Percentiles rank a stretch among this genome's conserved stretches.
phyloP scores from a whole-genome alignment of 495 filamentous ascomycete genomes.

The Sordaria brevicollis region DNA sequence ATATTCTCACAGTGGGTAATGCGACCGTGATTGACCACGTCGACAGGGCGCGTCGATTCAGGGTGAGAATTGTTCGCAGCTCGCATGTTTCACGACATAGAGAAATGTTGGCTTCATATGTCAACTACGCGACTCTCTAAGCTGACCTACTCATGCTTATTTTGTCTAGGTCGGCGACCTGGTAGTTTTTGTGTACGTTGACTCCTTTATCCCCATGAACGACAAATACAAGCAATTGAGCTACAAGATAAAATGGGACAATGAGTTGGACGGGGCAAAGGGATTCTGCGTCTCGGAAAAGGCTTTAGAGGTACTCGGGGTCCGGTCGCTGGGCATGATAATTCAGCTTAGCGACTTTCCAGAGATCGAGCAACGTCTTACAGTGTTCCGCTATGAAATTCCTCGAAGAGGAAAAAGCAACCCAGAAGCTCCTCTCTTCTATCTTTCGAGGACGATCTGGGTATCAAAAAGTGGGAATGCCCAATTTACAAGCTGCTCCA shows the following conservation, averaged over 20 bases:
- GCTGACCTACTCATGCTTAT: neutral
- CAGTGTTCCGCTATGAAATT: neutral
- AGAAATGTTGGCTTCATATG: no score
- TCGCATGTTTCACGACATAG: no score
- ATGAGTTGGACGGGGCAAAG: no score
- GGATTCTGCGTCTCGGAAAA: no score
- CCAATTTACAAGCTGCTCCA: conserved; percentile 8
- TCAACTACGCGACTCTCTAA: neutral
- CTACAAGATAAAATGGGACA: no score
- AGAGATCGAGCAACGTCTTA: conserved; percentile 4
- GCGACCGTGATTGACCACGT: neutral
- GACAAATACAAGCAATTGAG: no score
- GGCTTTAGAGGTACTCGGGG: no score
- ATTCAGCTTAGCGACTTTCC: conserved; percentile 3
- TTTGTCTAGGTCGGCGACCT: conserved; percentile 4
- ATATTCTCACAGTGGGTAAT: neutral
- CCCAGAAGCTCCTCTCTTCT: neutral
- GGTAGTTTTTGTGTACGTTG: conserved; percentile 17
- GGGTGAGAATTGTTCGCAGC: neutral
- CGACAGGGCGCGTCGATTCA: neutral
- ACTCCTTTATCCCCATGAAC: conserved; percentile 8
- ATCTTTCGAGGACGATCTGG: conserved; percentile 6
- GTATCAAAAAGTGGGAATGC: conserved; percentile 14
- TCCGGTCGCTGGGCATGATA: conserved; percentile 15
- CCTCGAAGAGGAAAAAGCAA: neutral